Evolutionary conservation across 2,329 filamentous ascomycete genomes (phyloP), one percentile per base, ranked within the genome.

Genomic region (Aspergillus quadrilineatus): DNA sequence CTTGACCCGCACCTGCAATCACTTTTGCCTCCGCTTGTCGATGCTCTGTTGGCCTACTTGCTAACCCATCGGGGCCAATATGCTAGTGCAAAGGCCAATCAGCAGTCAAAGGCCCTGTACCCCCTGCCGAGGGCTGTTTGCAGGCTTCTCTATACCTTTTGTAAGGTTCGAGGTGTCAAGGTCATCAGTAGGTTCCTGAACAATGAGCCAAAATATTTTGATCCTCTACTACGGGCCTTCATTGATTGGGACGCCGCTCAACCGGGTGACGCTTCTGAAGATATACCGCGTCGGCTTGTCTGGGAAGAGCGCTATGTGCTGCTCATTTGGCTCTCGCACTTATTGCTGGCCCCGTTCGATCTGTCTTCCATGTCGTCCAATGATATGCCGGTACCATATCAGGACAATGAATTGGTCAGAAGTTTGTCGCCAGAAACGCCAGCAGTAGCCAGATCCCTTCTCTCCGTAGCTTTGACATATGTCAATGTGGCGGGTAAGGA

Each of bases 231-330:
- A 7, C 80, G 82, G 1, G 87, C 88, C 14, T 84, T 96, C 42
- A 90, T 95, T 67, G 79, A 82, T 32, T 81, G 79, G 65, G 74
- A 75, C 43, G 65, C 65, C 5, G 63, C 67, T 28, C 55, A 51
- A 2, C 42, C 56, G 12, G 56, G 61, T 9, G 55, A 66, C 28
- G 43, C 59, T 15, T 37, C 45, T 2, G 67, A 53, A 8, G 63
- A 58, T 51, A 64, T 62, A n/a, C 50, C 62, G 4, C 65, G 65
- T 26, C 61, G 65, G 1, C 85, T 89, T 80, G 80, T 81, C 1
- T 99, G 94, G 94, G 88, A 96, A 70, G 89, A 97, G 73, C 83
- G 89, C 53, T 97, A 97, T 68, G 79, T 97, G 15, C 85, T 92
- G 43, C 79, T 97, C 4, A 79, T 96, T 8, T 99, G 94, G 94